phyloP scores from a whole-genome alignment of 1,284 basidiomycete species.

The Cutaneotrichosporon cavernicola region DNA sequence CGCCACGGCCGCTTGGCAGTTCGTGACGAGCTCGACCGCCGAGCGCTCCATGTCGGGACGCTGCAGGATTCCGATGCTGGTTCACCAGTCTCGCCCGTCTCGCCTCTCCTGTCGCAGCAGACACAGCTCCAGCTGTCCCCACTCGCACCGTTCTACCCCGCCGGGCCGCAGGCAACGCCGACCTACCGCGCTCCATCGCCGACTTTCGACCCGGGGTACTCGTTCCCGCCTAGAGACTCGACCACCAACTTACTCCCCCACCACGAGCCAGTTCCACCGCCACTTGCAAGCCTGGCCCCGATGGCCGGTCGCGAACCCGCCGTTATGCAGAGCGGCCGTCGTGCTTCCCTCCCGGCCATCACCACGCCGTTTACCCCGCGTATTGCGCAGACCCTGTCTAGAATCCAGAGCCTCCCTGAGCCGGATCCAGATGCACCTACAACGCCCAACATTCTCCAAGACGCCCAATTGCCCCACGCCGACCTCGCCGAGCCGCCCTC shows the following conservation, averaged over 20 bases:
- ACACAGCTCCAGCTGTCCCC: conserved; percentile 21
- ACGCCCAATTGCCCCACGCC: not conserved
- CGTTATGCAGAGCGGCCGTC: not conserved
- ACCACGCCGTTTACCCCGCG: conserved; percentile 12
- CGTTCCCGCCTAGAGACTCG: conserved; percentile 33
- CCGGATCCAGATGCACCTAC: conserved; percentile 29
- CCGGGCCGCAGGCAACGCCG: not conserved
- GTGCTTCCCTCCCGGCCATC: conserved; percentile 30
- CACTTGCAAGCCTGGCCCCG: not conserved
- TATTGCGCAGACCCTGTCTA: conserved; percentile 29
- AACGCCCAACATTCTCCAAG: not conserved
- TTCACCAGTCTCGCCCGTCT: conserved; percentile 1
- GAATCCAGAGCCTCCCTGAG: conserved; percentile 50
- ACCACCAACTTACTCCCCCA: conserved; percentile 19
- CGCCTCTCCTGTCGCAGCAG: conserved; percentile 3
- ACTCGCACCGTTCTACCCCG: conserved; percentile 30
- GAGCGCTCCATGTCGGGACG: conserved; percentile 12
- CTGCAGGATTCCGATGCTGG: conserved; percentile 4
- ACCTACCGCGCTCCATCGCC: conserved; percentile 14
- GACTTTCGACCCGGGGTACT: conserved; percentile 34
- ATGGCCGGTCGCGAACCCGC: not conserved
- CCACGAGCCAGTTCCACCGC: not conserved
- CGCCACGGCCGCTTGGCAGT: conserved; percentile 41
- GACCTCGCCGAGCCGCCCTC: not conserved
- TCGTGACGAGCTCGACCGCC: conserved; percentile 37